Base-by-base conservation (phyloP, 441 rosid species). In the Manihot esculenta region DNA sequence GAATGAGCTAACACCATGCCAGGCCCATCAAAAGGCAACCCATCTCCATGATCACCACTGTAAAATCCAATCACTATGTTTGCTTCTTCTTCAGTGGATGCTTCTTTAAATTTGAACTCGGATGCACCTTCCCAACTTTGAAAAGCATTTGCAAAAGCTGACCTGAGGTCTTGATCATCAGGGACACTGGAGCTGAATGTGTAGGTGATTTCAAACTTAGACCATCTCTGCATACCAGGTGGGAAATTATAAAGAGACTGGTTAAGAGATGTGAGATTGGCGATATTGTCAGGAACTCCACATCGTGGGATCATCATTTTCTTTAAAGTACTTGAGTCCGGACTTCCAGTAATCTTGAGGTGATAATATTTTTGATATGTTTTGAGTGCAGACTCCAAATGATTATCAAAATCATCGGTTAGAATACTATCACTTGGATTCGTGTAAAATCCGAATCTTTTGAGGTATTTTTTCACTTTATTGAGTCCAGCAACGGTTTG, bases 221-320 rank as follows among this genome's bases (percentile, higher is more conserved):
- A 61, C 64, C 64, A 61, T 9, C 13, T 61, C 35, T 4, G 26
- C 11, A 7, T 18, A 14, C 64, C 47, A 53, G 6, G 0, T 18
- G 14, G 14, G 33, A 14, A 17, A 8, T 2, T 13, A 9, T 26
- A 65, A 26, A 23, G 58, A 9, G 5, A 11, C 23, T 10, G 18
- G 20, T 30, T 30, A 1, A 30, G 33, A 4, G 33, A 30, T 30
- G 33, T 30, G 33, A 30, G 33, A 30, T 30, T 15, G 58, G 24
- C 1, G 65, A 18, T 76, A 69, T 77, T 55, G 66, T 81, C 80
- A 0, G 83, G 57, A 3, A 77, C 60, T 1, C 79, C 76, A 3
- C 83, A 84, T 26, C 82, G 70, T 0, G 83, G 81, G 7, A 23
- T 47, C 66, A 24, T 66, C 81, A 84, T 79, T 21, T 62, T 50